Evolutionary conservation across 139 green algal species (phyloP), one percentile per base, ranked within the genome.

Genomic region (Chloropicon primus): DNA sequence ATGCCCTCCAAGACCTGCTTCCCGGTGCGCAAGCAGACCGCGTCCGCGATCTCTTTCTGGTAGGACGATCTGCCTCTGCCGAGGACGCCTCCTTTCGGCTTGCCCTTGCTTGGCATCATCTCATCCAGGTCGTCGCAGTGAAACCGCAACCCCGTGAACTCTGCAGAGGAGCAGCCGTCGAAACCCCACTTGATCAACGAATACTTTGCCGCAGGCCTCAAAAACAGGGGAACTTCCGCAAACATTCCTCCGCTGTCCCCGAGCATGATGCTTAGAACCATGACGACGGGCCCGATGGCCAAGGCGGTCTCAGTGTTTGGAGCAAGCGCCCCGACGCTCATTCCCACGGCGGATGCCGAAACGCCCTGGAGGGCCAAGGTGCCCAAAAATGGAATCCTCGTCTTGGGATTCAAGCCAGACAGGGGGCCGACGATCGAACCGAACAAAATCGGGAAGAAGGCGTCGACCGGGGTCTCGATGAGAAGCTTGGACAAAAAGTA

Each of bases 251-350:
- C 41, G 41, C 41, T 62, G 41, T 62, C 41, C 41, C 41, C 41
- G 41, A 62, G 41, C 41, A 62, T 62, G 41, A 62, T 62, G 41
- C 10, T n/a, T 17, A 62, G 41, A 24, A 94, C 79, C 88, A 97
- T 97, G 72, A 97, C 84, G n/a, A 89, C 90, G 1, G 94, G 94
- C 1, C 94, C 94, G 23, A 98, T 88, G 62, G 91, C 93, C 27
- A 94, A 79, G 1, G 94, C 94, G 5, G 92, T 89, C 75, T 97
- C 90, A 10, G 89, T 88, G 53, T 77, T 89, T 28, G 93, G 92
- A 0, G 93, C 89, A 1, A 90, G 77, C 1, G 89, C 84, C 22
- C 90, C 90, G 26, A 97, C 91, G 0, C 92, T 87, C 53, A 97
- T 86, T 10, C 93, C 93, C 75, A 97, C 83, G 0, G 88, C 89